Evolutionary conservation across 805 yeast genomes (phyloP), one percentile per base, ranked within the genome.

Genomic region (Naumovozyma dairenensis): DNA sequence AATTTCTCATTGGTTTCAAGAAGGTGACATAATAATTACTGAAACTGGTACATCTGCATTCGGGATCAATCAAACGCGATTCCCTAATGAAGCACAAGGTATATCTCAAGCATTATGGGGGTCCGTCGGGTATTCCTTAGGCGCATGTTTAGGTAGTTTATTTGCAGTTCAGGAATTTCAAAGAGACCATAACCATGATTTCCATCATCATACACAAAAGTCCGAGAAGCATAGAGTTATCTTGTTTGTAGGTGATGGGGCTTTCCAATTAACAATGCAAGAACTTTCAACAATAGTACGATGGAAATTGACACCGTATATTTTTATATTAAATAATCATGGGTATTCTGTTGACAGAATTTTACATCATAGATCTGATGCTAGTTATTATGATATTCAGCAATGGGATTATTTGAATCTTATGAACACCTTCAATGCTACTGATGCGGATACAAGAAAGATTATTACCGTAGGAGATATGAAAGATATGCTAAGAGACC

Each of bases 21-120:
- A 68, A 34, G 74, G 75, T 13, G 83, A 76, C 53, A 60, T 74
- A 16, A 60, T 76, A 10, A 67, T 76, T 27, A 67, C 77, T 9
- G 83, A 76, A 48, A 73, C 80, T 29, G 81, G 83, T 43, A 73
- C 83, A 7, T 72, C 80, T 5, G 66, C 80, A 3, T 75, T 76
- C 43, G 78, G 80, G 31, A 65, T 74, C 19, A 65, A 72, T 30
- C 77, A 74, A 43, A 61, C 78, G 12, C 53, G 58, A 38, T 71
- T 75, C 59, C 80, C 81, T 6, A 60, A 61, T 28, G 53, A 64
- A 33, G 55, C 69, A 21, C 48, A 59, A 26, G 75, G 80, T 24
- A 71, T 76, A 35, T 66, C 78, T 3, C 83, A 76, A 51, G 72
- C 70, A 14, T 60, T 76, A 30, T 76, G 79, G 75, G 80, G 81